Conservation (phyloP, 139 green algal genomes). For the Chlorella sp. region DNA sequence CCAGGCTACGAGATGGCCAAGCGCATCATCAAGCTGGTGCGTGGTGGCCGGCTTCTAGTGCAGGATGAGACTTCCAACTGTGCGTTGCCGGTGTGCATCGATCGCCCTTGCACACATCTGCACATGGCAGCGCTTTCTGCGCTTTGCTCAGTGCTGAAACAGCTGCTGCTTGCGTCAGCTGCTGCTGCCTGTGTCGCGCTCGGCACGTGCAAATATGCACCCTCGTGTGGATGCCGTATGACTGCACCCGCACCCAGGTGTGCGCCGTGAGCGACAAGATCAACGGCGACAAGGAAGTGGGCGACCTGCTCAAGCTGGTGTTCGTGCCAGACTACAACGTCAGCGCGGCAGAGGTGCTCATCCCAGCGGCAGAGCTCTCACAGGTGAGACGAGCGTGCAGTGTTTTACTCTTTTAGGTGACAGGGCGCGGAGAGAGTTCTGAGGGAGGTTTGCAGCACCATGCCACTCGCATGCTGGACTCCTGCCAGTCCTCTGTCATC, state of each 20-base stretch:
- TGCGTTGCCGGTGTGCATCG: no score
- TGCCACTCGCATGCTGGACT: no score
- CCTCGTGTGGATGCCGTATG: not conserved
- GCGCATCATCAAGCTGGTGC: slow-evolving; percentile 95
- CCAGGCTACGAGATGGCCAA: no score
- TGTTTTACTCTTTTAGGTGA: no score
- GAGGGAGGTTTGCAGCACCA: no score
- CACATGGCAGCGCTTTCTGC: not conserved
- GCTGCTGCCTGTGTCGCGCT: no score
- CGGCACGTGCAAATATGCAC: no score
- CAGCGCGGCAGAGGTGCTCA: slow-evolving; percentile 46
- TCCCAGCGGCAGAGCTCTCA: slow-evolving; percentile 65
- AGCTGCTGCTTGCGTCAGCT: not conserved
- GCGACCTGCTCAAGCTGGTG: slow-evolving; percentile 91
- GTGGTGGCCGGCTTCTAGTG: no score
- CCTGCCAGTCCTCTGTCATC: no score
- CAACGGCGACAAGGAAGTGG: slow-evolving; percentile 92
- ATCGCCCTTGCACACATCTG: not conserved
- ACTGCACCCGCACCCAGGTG: slow-evolving; percentile 12
- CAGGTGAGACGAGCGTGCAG: no score
- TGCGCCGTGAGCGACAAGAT: slow-evolving; percentile 69
- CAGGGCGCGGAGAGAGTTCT: no score
- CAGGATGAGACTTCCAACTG: no score
- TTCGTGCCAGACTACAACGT: slow-evolving; percentile 99
- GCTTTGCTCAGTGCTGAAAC: not conserved